phyloP scores from a whole-genome alignment of 2,329 filamentous ascomycete genomes.

The Colletotrichum siamense region DNA sequence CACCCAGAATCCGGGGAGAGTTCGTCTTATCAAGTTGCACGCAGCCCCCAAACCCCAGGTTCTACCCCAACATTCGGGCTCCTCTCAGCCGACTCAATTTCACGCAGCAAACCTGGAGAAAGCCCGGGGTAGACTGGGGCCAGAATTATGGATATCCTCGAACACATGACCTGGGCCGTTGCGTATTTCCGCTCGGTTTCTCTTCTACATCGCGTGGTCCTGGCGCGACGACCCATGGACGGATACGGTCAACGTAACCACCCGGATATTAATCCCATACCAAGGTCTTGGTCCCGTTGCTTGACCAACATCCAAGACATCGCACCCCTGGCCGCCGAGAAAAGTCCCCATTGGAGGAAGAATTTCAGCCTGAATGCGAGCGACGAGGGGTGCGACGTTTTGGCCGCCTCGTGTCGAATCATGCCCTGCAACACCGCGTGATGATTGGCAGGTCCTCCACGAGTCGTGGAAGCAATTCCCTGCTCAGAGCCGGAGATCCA shows the following conservation, averaged over 20 bases:
- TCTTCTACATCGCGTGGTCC: neutral
- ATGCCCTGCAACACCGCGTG: neutral
- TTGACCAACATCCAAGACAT: conserved; percentile 5
- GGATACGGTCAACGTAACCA: neutral
- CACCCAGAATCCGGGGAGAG: neutral
- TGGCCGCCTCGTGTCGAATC: neutral
- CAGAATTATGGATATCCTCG: neutral
- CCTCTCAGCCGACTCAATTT: neutral
- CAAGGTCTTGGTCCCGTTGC: neutral
- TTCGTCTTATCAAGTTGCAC: conserved; percentile 5
- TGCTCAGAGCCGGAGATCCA: neutral
- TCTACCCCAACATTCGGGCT: neutral
- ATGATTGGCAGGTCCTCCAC: neutral
- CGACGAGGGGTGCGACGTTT: neutral
- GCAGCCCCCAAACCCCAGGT: neutral
- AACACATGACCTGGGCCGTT: neutral
- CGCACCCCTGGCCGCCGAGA: neutral
- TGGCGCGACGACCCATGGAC: neutral
- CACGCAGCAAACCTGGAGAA: neutral
- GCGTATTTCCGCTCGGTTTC: neutral
- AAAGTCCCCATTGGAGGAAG: conserved; percentile 12
- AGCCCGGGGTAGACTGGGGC: neutral
- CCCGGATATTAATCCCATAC: neutral
- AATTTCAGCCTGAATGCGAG: conserved; percentile 10
- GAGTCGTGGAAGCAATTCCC: neutral